These are phyloP conservation scores for Vitis vinifera DNA, from an alignment of 164 flowering plant genomes.

Conservation along the genomic window DNA sequence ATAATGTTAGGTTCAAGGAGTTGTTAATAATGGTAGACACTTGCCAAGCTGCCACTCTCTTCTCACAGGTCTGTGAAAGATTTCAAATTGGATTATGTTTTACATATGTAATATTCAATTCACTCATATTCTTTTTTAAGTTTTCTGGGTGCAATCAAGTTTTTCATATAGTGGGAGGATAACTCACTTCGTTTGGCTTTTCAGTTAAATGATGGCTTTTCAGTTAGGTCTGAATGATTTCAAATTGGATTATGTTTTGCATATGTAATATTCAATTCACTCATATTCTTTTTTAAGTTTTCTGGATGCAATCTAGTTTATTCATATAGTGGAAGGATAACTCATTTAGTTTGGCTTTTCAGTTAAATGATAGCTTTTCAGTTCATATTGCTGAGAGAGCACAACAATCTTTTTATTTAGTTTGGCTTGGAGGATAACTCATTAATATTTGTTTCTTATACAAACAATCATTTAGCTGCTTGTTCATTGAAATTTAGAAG, in stretches of 20 bases:
- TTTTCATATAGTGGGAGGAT: not conserved
- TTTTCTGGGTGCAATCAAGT: not conserved
- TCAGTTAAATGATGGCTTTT: constrained; percentile 35
- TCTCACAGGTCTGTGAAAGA: constrained; percentile 62
- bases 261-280: not conserved
- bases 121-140: not conserved
- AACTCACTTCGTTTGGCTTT: too few relatives aligned
- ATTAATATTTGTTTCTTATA: not conserved
- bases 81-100: not conserved
- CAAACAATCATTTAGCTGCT: not conserved
- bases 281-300: not conserved
- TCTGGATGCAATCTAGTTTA: not conserved
- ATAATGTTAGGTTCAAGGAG: constrained; percentile 78
- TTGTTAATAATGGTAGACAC: constrained; percentile 98
- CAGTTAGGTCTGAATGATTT: constrained; percentile 53
- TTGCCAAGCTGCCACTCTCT: constrained; percentile 98
- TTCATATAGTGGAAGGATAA: too few relatives aligned
- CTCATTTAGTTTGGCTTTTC: too few relatives aligned
- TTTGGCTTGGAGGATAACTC: too few relatives aligned
- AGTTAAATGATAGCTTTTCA: constrained; percentile 40
- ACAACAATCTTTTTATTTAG: not conserved
- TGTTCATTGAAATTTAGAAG: not conserved
- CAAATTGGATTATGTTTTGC: not conserved
- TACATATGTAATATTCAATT: not conserved
- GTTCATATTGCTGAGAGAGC: constrained; percentile 19